These are phyloP conservation scores for Erythrobasidium hasegawianum DNA, from an alignment of 1,284 basidiomycete species.

Conservation along the genomic window DNA sequence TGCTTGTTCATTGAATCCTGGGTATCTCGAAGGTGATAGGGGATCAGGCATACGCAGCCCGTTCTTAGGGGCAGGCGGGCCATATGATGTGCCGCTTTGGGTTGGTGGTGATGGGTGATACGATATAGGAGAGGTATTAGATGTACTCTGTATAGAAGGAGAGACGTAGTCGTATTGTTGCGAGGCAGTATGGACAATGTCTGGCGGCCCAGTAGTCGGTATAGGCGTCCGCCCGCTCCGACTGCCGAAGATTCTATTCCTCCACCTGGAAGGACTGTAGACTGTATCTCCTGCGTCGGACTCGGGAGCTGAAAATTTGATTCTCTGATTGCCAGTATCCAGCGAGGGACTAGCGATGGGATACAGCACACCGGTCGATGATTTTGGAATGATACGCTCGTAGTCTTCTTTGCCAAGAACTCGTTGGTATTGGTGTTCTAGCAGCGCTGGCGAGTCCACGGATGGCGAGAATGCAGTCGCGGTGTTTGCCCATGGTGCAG, in stretches of 20 bases:
- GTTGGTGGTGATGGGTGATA: background rate
- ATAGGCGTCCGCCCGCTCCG: background rate
- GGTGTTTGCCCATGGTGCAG: constrained; percentile 26
- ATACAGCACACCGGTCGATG: constrained; percentile 23
- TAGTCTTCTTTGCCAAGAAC: background rate
- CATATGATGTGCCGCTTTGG: background rate
- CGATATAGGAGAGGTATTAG: background rate
- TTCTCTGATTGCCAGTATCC: background rate
- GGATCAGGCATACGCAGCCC: constrained; percentile 25
- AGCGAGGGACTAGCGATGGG: background rate
- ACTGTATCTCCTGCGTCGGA: constrained; percentile 7
- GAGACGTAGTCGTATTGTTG: constrained; percentile 16
- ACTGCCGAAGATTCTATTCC: constrained; percentile 4
- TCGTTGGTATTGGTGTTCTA: background rate
- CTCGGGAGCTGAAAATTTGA: background rate
- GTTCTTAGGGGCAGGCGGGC: background rate
- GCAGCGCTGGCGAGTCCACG: background rate
- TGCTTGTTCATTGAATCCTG: constrained; percentile 29
- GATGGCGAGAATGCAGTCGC: constrained; percentile 23
- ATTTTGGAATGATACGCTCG: constrained; percentile 10
- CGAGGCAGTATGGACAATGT: background rate
- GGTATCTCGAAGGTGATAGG: constrained; percentile 30
- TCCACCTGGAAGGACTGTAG: constrained; percentile 23
- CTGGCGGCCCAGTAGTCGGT: background rate
- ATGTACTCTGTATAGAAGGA: background rate